Base-by-base conservation (phyloP, 2,329 filamentous ascomycete genomes). In the Hypoxylon rubiginosum region DNA sequence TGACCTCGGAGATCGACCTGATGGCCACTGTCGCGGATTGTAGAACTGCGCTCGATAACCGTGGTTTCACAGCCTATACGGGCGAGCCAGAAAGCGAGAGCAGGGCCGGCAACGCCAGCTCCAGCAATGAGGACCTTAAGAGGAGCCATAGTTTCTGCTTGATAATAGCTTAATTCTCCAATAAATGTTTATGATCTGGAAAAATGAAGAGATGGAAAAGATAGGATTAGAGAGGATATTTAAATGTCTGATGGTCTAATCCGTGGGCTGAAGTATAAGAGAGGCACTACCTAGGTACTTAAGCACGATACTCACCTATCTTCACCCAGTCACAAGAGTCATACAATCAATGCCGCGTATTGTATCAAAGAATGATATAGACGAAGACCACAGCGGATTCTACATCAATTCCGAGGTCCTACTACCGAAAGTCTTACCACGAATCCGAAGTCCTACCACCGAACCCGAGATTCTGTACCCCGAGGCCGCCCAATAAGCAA, bases 1-100 rank as follows among this genome's bases (percentile, higher is more conserved):
- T 72, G 71, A 13, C 75, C 78, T 61, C 79, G 79, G 39, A 81
- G 77, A 53, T 81, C 79, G 49, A 81, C 64, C n/a, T 75, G 75
- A 34, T 81, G 79, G 3, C 79, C 79, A 36, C 64, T 67, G 3
- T 61, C 64, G 19, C 72, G 60, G 52, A 75, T 55, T 17, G 72
- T 10, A n/a, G 73, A 70, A 57, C 68, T 71, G 24, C 73, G 72
- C 43, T 75, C 73, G 58, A 75, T 67, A 46, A 75, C 41, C n/a
- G 73, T 75, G 59, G 74, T 66, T 7, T 61, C 64, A 19, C 70
- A 71, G 19, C 72, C 72, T 39, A 67, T 65, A 56, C 64, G 68
- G 26, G 71, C 83, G 15, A 75, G 55, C 73, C 72, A 74, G 59
- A 74, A 71, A 36, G 73, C 73, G 19, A 71, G 48, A 9, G 71